Evolutionary conservation across 345 rosid species (phyloP), one percentile per base, ranked within the genome.

Genomic region (Raphanus raphanistrum): DNA sequence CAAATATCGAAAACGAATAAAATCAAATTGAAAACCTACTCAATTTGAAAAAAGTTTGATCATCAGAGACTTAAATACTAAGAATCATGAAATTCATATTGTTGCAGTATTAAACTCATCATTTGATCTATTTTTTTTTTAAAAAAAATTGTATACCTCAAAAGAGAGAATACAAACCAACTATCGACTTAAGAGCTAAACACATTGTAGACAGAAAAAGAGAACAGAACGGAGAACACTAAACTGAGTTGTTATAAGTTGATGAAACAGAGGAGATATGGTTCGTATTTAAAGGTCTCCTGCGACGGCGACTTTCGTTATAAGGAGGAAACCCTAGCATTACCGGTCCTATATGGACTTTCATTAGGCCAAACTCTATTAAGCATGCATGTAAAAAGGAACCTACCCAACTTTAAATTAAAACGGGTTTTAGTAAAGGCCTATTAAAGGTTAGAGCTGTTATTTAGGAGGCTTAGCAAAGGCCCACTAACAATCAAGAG

Each of bases 31-130:
- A 62, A 1, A 35, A 10, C 15, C 3, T 25, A 6, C 36, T 13
- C 6, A 0, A 31, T 38, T 2, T 32, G 4, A 38, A 2, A 32
- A 21, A 21, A 21, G 8, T 25, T 9, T 5, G 60, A 80, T 43
- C 82, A 80, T 80, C 82, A 80, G 79, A 80, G 79, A 80, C 76
- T 74, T 80, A 74, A 70, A 80, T 80, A 80, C 79, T 75, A 69
- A 58, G 45, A 80, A 80, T 75, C 82, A 80, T 27, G 68, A 32
- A 65, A 68, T 43, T 80, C 82, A 75, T 80, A 75, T 80, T 80
- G 82, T 80, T 80, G 79, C 82, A 80, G 82, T 80, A 80, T 75
- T 70, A 4, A 4, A 0, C 68, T 80, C 76, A 75, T 80, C 79
- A 80, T 0, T 48, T 75, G 79, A 70, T 74, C 82, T 26, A 4